These are phyloP conservation scores for Colletotrichum noveboracense DNA, from an alignment of 2,329 filamentous ascomycete genomes.

Conservation along the genomic window DNA sequence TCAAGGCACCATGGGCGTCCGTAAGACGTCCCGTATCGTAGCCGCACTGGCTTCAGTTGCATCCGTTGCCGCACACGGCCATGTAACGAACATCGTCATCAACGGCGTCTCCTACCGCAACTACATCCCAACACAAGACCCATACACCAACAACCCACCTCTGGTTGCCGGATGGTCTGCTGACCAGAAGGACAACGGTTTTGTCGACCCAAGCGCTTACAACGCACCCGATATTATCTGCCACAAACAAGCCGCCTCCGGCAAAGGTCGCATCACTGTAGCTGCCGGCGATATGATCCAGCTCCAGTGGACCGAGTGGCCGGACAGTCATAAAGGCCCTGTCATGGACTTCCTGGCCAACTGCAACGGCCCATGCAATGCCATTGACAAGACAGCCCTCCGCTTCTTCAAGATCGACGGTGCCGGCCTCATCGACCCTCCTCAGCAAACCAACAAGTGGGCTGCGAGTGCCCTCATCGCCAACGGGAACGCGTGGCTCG, in stretches of 20 bases:
- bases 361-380: slow-evolving; percentile 45
- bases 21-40: slow-evolving; percentile 24
- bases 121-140: slow-evolving; percentile 37
- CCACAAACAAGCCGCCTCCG: slow-evolving; percentile 46
- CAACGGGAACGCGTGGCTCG: slow-evolving; percentile 56
- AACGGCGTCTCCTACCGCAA: slow-evolving; percentile 47
- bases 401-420: slow-evolving; percentile 54
- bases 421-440: slow-evolving; percentile 35
- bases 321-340: slow-evolving; percentile 52
- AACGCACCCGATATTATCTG: slow-evolving; percentile 52
- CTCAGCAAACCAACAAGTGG: slow-evolving; percentile 40
- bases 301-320: slow-evolving; percentile 55
- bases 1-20: slow-evolving; percentile 26
- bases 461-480: slow-evolving; percentile 49
- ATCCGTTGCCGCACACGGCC: slow-evolving; percentile 42
- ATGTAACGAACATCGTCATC: slow-evolving; percentile 46
- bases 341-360: slow-evolving; percentile 52
- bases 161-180: slow-evolving; percentile 43
- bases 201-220: slow-evolving; percentile 52
- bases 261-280: slow-evolving; percentile 43
- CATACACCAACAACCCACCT: slow-evolving; percentile 12
- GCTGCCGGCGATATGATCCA: slow-evolving; percentile 50
- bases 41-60: slow-evolving; percentile 27
- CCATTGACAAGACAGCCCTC: slow-evolving; percentile 44
- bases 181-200: slow-evolving; percentile 48